phyloP scores from a whole-genome alignment of 805 yeast species.

The Crinitomyces ghanaensis region DNA sequence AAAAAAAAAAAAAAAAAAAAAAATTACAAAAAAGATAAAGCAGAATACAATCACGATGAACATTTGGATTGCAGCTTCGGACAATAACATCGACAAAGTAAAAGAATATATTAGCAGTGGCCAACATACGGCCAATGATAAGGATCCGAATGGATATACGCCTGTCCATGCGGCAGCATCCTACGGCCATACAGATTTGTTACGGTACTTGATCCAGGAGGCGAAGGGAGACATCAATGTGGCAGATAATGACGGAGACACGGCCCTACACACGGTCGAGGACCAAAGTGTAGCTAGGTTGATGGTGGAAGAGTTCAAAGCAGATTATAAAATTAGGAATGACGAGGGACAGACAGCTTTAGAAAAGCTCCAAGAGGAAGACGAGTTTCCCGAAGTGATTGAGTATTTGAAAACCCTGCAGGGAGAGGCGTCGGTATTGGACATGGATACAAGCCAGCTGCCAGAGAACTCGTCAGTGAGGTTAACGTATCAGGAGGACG shows the following conservation, averaged over 20 bases:
- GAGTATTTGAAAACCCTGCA: conserved; percentile 43
- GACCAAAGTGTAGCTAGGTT: conserved; percentile 50
- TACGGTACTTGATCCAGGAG: conserved; percentile 40
- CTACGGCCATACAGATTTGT: conserved; percentile 66
- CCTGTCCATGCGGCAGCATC: conserved; percentile 97
- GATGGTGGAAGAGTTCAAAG: conserved; percentile 56
- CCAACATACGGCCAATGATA: conserved; percentile 49
- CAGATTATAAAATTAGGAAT: conserved; percentile 54
- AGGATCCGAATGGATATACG: conserved; percentile 91
- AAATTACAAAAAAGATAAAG: not conserved
- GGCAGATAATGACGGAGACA: conserved; percentile 82
- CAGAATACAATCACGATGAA: conserved; percentile 30
- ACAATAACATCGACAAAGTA: conserved; percentile 54
- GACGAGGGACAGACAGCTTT: conserved; percentile 64
- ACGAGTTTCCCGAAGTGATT: conserved; percentile 69
- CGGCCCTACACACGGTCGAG: conserved; percentile 89
- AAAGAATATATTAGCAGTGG: conserved; percentile 42
- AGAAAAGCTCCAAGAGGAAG: conserved; percentile 71
- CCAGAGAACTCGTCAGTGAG: conserved; percentile 19
- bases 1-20: not conserved
- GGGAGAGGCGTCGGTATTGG: conserved; percentile 18
- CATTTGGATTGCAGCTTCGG: conserved; percentile 94
- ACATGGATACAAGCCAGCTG: conserved; percentile 16
- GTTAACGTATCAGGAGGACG: conserved; percentile 17
- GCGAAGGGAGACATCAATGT: conserved; percentile 73